Evolutionary conservation across 208 protist species (phyloP), one percentile per base, ranked within the genome.

Genomic region (Leishmania gerbilli): DNA sequence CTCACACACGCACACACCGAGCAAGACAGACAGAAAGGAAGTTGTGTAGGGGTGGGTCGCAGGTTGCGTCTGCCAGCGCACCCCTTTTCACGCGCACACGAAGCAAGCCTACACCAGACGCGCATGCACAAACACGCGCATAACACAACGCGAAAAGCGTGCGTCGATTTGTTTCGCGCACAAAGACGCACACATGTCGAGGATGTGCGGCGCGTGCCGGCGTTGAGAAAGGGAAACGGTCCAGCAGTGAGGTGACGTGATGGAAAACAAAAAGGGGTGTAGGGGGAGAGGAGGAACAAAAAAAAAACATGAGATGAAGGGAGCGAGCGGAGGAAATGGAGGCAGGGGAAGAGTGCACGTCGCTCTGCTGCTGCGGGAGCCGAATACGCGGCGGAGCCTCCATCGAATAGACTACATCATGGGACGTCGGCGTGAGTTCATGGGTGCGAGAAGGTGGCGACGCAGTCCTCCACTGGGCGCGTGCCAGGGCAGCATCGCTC

Each of bases 241-340:
- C 67, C 6, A 42, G 67, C 13, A 45, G 58, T 8, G 1, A 75
- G 7, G 31, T 27, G n/a, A 75, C 3, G 19, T 37, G 3, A 74
- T 4, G 37, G 2, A 56, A 34, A 56, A 1, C 34, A 37, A 56
- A 72, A 72, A 31, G 0, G 24, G 15, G 19, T 19, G 15, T 0
- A 55, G 47, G 47, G 40, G 21, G n/a, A 74, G 58, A 1, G 71
- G 17, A 5, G 9, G 37, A 19, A 11, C 11, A 71, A n/a, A 67
- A 67, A 69, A 55, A 77, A 88, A 76, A 69, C 67, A 55, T 71
- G n/a, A 74, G 19, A 74, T 34, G 34, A 47, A 65, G 21, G 34
- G 21, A 37, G 45, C 45, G 45, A 49, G 24, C 8, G 34, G 47
- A 45, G 8, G 37, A 40, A 37, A 74, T 9, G 31, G 11, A n/a